Percentiles rank a stretch among this genome's conserved stretches.
phyloP scores from a whole-genome alignment of 495 filamentous ascomycete genomes.

The Aspergillus ostianus region DNA sequence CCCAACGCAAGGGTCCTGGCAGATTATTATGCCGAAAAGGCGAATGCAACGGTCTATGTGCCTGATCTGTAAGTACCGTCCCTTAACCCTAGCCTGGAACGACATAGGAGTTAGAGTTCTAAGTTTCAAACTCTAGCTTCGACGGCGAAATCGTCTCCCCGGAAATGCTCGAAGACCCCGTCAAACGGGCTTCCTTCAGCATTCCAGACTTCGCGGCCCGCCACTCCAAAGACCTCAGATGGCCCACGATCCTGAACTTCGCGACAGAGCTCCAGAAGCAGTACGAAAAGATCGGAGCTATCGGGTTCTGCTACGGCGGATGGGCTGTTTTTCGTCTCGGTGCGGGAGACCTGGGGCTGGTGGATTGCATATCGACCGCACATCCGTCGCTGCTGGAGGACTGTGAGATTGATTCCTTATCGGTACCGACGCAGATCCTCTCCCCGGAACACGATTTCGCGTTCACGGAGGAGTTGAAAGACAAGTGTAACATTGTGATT shows the following conservation, averaged over 20 bases:
- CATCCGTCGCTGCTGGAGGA: slow-evolving; percentile 52
- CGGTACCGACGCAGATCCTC: slow-evolving; percentile 56
- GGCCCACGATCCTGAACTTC: slow-evolving; percentile 52
- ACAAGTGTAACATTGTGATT: slow-evolving; percentile 39
- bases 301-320: slow-evolving; percentile 63
- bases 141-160: slow-evolving; percentile 32
- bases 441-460: slow-evolving; percentile 53
- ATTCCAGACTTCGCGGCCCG: slow-evolving; percentile 31
- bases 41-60: slow-evolving; percentile 48
- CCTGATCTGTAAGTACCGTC: slow-evolving; percentile 39
- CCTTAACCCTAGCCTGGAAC: not conserved
- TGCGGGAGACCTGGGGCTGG: slow-evolving; percentile 35
- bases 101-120: not conserved
- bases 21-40: slow-evolving; percentile 50
- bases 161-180: slow-evolving; percentile 36
- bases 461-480: slow-evolving; percentile 54
- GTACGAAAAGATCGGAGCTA: slow-evolving; percentile 47
- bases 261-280: slow-evolving; percentile 42
- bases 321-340: slow-evolving; percentile 56
- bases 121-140: slow-evolving; percentile 20
- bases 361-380: slow-evolving; percentile 54
- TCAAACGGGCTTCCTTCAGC: slow-evolving; percentile 36
- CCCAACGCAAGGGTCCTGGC: slow-evolving; percentile 47
- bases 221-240: slow-evolving; percentile 46
- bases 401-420: slow-evolving; percentile 50